Evolutionary conservation across 1,284 basidiomycete species (phyloP), one percentile per base, ranked within the genome.

Genomic region (Apiotrichum siamense): DNA sequence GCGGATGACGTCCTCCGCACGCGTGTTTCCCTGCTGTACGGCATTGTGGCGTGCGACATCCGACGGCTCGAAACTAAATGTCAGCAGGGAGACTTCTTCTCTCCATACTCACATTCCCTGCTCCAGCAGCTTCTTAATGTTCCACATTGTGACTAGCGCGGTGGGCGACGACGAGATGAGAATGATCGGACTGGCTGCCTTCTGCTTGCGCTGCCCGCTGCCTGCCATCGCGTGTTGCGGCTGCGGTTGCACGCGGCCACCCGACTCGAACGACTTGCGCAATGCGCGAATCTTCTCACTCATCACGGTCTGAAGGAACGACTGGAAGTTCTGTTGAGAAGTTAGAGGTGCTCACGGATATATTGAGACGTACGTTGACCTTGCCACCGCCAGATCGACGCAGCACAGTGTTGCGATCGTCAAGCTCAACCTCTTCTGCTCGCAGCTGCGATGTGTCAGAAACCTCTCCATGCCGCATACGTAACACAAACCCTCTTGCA

Each of bases 121-220:
- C 75, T 97, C 89, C 17, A 98, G 75, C 72, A 97, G 94, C 40
- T 81, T 81, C 70, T 89, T 89, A 54, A 97, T 90, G 70, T 98
- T 98, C 80, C 93, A 86, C 90, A 98, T 96, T 5, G 90, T 97
- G 66, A 98, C 84, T 48, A 98, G 81, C 9, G 92, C 85, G 0
- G 93, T 97, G 0, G 92, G 92, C 1, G 89, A 92, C 0, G 91
- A 96, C 0, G 92, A 94, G 33, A 98, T 91, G 74, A 97, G 85
- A 69, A 97, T 93, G 66, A 98, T 97, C 0, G 93, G 93, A 71
- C 86, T 84, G 9, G 44, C 47, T 13, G 65, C 63, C 46, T 60
- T 60, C 23, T 62, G 60, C 55, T 69, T 68, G 44, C 63, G 80
- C 1, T 80, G 78, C 77, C 56, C 81, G 63, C 62, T 48, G 35